Evolutionary conservation across 495 filamentous ascomycete genomes (phyloP).

Genomic region (Rhizodiscina lignyota): DNA sequence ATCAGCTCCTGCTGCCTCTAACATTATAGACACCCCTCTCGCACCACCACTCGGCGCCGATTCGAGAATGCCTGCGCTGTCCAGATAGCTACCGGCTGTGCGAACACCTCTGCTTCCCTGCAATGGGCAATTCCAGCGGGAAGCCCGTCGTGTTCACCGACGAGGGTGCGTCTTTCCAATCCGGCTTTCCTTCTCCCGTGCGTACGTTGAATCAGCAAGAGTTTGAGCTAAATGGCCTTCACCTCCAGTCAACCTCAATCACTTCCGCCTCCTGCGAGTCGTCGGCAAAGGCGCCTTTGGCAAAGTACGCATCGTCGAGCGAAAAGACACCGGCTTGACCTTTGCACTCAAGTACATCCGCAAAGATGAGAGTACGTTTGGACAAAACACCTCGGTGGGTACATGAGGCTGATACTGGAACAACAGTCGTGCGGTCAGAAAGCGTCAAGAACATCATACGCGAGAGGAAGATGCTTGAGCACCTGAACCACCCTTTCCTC

Average conservation of each 20-base stretch:
- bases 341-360: conserved; percentile 97
- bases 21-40: too few species aligned
- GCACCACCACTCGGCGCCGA: too few species aligned
- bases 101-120: too few species aligned
- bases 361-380: conserved; percentile 81
- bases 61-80: too few species aligned
- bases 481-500: conserved; percentile 93
- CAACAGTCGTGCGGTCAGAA: conserved; percentile 81
- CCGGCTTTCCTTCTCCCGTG: background rate
- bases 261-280: conserved; percentile 87
- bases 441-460: conserved; percentile 96
- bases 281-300: conserved; percentile 97
- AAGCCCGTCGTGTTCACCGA: conserved; percentile 85
- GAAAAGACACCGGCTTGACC: conserved; percentile 83
- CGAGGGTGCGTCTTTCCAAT: conserved; percentile 50
- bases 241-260: conserved; percentile 76
- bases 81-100: too few species aligned
- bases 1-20: too few species aligned
- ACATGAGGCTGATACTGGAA: conserved; percentile 12
- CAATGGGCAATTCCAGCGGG: conserved; percentile 88
- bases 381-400: background rate
- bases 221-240: background rate
- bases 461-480: conserved; percentile 92
- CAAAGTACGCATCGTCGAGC: conserved; percentile 95
- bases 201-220: too few species aligned